phyloP scores from a whole-genome alignment of 2,329 filamentous ascomycete species.

The Cordyceps pruinosa region DNA sequence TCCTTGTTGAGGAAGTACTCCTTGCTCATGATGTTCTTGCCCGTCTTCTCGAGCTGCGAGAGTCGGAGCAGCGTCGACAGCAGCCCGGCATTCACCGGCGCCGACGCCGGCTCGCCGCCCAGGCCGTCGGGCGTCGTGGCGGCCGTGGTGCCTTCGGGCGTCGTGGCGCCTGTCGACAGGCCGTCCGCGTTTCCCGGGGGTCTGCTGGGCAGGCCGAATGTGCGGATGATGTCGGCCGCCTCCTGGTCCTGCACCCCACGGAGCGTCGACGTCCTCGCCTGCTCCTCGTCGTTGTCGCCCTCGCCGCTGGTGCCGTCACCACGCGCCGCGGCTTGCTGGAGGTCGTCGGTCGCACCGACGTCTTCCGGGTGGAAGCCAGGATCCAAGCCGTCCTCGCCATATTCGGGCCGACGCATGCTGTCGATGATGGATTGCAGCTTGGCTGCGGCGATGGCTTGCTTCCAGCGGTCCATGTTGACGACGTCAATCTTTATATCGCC shows the following conservation, averaged over 20 bases:
- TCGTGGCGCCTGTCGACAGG: neutral
- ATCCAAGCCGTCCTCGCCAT: constrained; percentile 5
- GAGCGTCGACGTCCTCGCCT: neutral
- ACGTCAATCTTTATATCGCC: neutral
- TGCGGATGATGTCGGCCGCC: neutral
- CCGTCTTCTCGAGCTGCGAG: constrained; percentile 5
- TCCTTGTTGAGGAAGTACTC: constrained; percentile 6
- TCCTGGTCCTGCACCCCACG: constrained; percentile 7
- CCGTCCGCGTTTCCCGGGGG: neutral
- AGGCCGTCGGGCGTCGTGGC: neutral
- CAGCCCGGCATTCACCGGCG: neutral
- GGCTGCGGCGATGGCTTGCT: neutral
- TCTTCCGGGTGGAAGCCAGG: neutral
- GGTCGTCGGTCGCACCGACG: neutral
- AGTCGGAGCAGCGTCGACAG: constrained; percentile 1
- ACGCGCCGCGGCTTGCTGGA: neutral
- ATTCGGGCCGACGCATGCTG: constrained; percentile 4
- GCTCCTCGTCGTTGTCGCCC: neutral
- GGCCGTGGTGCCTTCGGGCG: neutral
- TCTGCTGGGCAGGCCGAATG: neutral
- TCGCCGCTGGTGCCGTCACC: neutral
- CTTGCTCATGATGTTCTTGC: constrained; percentile 2
- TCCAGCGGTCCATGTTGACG: constrained; percentile 7
- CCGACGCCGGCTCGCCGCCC: neutral
- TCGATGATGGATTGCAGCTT: constrained; percentile 3